phyloP scores from a whole-genome alignment of 495 filamentous ascomycete genomes.

The Hypoxylon perforatum region DNA sequence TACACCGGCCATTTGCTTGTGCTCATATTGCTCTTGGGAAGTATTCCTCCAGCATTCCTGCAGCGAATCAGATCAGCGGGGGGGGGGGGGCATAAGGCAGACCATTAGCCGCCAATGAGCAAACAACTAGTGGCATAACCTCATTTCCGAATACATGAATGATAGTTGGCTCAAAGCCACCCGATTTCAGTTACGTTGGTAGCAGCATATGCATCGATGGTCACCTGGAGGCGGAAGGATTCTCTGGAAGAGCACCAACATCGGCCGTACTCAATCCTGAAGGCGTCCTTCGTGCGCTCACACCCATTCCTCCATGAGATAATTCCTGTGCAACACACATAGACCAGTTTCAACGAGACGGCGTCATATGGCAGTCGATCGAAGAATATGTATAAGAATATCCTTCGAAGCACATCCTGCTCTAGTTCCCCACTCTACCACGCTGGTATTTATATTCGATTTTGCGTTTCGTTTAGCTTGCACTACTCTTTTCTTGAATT shows the following conservation, averaged over 20 bases:
- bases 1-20: conserved; percentile 93
- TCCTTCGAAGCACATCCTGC: not conserved
- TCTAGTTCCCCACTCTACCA: not conserved
- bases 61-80: conserved; percentile 75
- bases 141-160: not conserved
- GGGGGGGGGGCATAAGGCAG: too few species aligned
- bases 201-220: not conserved
- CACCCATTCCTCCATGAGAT: not conserved
- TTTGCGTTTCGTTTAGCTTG: not conserved
- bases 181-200: not conserved
- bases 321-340: not conserved
- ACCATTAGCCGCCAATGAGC: too few species aligned
- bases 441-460: not conserved
- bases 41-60: conserved; percentile 77
- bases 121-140: not conserved
- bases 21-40: conserved; percentile 74
- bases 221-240: not conserved
- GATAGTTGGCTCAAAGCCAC: not conserved
- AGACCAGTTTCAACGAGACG: not conserved
- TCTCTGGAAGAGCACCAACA: not conserved
- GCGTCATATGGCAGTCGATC: too few species aligned
- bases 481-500: not conserved
- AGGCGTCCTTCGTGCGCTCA: not conserved
- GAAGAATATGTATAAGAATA: not conserved
- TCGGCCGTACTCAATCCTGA: not conserved